phyloP scores from a whole-genome alignment of 139 green algal species.

The Chlamydomonas sp. region DNA sequence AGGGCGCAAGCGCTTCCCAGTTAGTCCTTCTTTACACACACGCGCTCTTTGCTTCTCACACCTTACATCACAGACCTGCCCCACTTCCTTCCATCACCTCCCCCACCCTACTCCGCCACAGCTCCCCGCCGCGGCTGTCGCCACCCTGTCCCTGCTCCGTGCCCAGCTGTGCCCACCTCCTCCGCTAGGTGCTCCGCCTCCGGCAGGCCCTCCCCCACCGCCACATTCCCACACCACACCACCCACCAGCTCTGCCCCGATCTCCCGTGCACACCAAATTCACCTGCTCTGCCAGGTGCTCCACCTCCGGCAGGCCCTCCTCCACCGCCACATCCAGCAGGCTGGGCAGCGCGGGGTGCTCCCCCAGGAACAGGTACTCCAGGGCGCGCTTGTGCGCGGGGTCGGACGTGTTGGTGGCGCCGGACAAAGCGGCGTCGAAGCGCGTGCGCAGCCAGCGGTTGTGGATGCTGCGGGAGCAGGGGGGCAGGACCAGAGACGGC shows the following conservation, averaged over 20 bases:
- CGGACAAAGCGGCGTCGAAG: constrained; percentile 55
- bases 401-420: constrained; percentile 27
- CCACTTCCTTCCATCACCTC: no score
- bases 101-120: no score
- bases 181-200: no score
- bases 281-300: constrained; percentile 38
- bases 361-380: constrained; percentile 75
- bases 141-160: no score
- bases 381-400: constrained; percentile 55
- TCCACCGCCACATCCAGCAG: constrained; percentile 57
- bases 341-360: constrained; percentile 57
- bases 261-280: background rate
- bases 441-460: constrained; percentile 72
- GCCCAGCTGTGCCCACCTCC: no score
- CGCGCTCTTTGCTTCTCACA: no score
- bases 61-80: no score
- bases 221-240: background rate
- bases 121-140: no score
- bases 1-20: no score
- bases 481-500: background rate
- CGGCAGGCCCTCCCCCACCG: no score
- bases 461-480: constrained; percentile 57
- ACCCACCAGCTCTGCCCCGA: background rate
- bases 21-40: no score
- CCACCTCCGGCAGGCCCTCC: constrained; percentile 52